Base-by-base conservation (phyloP, 2,329 filamentous ascomycete genomes). In the Ascochyta lentis region DNA sequence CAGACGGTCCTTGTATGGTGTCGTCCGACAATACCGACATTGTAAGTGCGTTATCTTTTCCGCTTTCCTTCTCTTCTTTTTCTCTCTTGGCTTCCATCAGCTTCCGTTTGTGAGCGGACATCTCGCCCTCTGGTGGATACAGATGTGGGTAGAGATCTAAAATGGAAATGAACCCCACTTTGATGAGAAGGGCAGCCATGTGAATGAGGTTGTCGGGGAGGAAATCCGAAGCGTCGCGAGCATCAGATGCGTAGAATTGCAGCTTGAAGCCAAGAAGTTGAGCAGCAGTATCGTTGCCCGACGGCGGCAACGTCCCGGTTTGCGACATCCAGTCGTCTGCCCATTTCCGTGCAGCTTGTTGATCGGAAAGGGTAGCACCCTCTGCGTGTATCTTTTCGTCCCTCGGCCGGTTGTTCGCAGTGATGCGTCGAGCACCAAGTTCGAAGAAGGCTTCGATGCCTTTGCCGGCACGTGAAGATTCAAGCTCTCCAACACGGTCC, bases 241-340 rank as follows among this genome's bases (percentile, higher is more conserved):
- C 87, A 26, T 88, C 81, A 0, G 92, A 96, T 37, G 91, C 90
- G 71, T 99, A 99, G 75, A 96, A 99, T 13, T 91, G 90, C 46
- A 99, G 84, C 77, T 99, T 99, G 83, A 99, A 99, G 4, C 95
- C 95, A 13, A 99, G 86, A 3, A 99, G 84, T 73, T 98, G 95
- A 27, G 96, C 96, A 1, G 95, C 95, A 56, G 96, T 91, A 39
- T 89, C 86, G 72, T 97, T 99, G 27, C 96, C 95, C 27, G 85
- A 82, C 1, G 93, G 92, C 4, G 93, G 93, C 3, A 95, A 78
- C 0, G 91, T 96, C 52, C 88, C 89, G 3, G 94, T 97, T 56
- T 86, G 81, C 60, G 86, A 83, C 65, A 96, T 91, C 91, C 93
- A 97, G 63, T 89, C 82, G 29, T 72, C 67, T 22, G 65, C 66